A percentile compares a stretch with the other conserved stretches of the same genome.
These are phyloP conservation scores for Canavalia ensiformis DNA, from an alignment of 306 rosid species.

Conservation along the genomic window DNA sequence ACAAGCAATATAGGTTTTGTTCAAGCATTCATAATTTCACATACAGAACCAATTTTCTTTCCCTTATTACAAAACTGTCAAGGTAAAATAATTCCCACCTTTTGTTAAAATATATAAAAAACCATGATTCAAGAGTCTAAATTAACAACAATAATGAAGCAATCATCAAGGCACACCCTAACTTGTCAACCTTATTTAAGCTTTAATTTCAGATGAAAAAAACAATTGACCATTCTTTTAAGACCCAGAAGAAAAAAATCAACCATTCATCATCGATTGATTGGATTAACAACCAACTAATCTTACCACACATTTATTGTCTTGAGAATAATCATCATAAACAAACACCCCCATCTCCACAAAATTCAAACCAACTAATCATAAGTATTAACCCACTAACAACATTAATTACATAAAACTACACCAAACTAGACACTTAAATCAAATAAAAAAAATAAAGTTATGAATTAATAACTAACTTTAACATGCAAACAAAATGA, in stretches of 20 bases:
- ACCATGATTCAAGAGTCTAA: neutral
- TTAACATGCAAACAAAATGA: neutral
- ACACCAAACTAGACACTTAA: too few species aligned
- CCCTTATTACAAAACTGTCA: constrained; percentile 11
- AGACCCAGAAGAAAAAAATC: constrained; percentile 13
- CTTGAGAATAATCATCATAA: constrained; percentile 35
- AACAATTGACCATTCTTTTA: neutral
- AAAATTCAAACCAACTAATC: constrained; percentile 11
- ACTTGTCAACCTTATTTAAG: neutral
- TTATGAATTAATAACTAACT: neutral
- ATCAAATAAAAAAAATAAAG: neutral
- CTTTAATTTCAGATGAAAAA: neutral
- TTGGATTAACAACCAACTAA: constrained; percentile 26
- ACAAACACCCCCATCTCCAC: constrained; percentile 29
- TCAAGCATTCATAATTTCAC: neutral
- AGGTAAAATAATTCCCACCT: constrained; percentile 30
- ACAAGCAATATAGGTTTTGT: neutral
- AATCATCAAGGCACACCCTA: constrained; percentile 35
- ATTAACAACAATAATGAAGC: constrained; percentile 28
- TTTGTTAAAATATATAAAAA: neutral
- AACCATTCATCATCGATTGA: neutral
- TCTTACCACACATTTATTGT: neutral
- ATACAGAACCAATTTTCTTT: neutral
- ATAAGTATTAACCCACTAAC: constrained; percentile 23
- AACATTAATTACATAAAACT: neutral